A percentile compares a stretch with the other conserved stretches of the same genome.
Conservation (phyloP, 768 basidiomycete genomes). For the Gelatoporia subvermispora region DNA sequence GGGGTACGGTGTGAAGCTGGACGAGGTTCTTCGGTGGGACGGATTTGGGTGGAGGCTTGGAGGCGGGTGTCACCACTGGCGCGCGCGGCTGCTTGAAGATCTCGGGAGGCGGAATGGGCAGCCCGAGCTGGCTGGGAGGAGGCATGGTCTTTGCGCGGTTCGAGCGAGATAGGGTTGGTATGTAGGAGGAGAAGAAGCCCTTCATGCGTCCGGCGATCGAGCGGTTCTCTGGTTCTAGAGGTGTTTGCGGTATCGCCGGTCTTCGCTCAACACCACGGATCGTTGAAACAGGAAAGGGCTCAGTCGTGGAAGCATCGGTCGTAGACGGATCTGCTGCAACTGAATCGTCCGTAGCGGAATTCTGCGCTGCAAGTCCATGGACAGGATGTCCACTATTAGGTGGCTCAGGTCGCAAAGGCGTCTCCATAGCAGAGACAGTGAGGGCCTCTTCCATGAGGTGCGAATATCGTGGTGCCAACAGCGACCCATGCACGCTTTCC, state of each 20-base stretch:
- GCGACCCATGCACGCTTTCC: constrained; percentile 31
- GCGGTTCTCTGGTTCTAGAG: constrained; percentile 9
- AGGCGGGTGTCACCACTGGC: constrained; percentile 56
- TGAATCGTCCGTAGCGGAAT: background rate
- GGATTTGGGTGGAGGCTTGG: constrained; percentile 40
- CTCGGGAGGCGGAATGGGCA: constrained; percentile 54
- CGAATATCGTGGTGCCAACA: constrained; percentile 52
- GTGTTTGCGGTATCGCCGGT: background rate
- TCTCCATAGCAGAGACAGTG: constrained; percentile 24
- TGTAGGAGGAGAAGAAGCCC: constrained; percentile 57
- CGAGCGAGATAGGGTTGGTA: constrained; percentile 45
- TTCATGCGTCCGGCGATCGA: constrained; percentile 49
- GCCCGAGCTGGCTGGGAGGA: constrained; percentile 30
- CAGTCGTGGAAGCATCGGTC: background rate
- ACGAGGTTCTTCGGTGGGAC: constrained; percentile 64
- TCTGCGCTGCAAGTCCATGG: too few relatives aligned
- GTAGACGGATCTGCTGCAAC: background rate
- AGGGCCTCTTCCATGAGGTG: constrained; percentile 54
- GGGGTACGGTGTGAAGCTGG: constrained; percentile 50
- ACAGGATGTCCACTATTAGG: too few relatives aligned
- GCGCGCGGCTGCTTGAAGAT: constrained; percentile 44
- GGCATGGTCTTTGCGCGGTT: constrained; percentile 19
- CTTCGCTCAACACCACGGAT: background rate
- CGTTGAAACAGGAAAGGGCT: background rate
- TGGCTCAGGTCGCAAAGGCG: background rate